Base-by-base conservation (phyloP, 2,329 filamentous ascomycete genomes). In the Torrubiella hemipterigena region DNA sequence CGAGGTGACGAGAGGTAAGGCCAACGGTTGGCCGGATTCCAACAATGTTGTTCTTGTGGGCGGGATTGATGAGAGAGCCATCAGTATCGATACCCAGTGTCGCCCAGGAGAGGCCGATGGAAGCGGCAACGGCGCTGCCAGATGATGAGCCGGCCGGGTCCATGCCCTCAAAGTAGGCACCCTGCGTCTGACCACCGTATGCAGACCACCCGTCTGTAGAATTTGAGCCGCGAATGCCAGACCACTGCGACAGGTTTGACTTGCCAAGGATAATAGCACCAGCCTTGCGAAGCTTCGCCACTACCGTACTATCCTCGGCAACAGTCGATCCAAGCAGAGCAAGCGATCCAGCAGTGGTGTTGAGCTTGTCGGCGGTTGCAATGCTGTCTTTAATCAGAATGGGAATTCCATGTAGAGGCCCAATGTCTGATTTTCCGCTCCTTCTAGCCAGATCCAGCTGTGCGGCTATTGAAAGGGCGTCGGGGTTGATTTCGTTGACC, bases 1-100 rank as follows among this genome's bases (percentile, higher is more conserved):
- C 77, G 5, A 78, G 58, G 36, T 67, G 52, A 15, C 73, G 61
- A 5, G 72, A 77, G 1, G 70, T 78, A 3, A 81, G 54, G 0
- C 79, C 79, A 4, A 80, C 69, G 0, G 75, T 77, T 0, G 77
- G 74, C 49, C 77, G 79, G 43, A 83, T 73, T 1, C 77, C 78
- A 0, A 81, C 77, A 4, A 81, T 47, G 34, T 77, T 77, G 54
- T 71, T 79, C 5, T 38, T 30, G 26, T 51, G 43, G 0, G 58
- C 46, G 0, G 79, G 78, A 8, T 59, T 61, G 4, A 80, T 46
- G 32, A 83, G 79, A 13, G 69, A 77, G 4, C 77, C 77, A 36
- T 63, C 62, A 0, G 77, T 81, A 48, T 78, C 77, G 71, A 6
- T 33, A 13, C 35, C 35, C 6, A 37, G 28, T n/a, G 31, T 27